Base-by-base conservation (phyloP, 2,329 filamentous ascomycete species). In the Pochonia chlamydosporia region DNA sequence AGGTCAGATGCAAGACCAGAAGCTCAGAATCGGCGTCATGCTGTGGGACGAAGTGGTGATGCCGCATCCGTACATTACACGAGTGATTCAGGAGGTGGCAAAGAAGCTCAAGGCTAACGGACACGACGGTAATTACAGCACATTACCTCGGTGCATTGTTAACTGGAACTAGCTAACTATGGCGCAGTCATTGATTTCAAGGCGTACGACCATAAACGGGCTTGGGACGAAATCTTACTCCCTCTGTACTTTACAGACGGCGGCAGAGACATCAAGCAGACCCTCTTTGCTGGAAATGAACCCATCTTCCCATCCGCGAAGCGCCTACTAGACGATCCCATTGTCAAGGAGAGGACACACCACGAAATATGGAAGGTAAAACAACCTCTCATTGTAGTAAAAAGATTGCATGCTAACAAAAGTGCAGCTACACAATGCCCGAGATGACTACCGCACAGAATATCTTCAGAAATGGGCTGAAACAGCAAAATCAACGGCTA, bases 191-290 rank as follows among this genome's bases (percentile, higher is more conserved):
- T 50, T 18, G 42, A 44, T 1, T 52, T 52, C 20, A 42, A 52
- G 25, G 42, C 50, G 6, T 42, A 50, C 18, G 26, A 52, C 13
- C 50, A 50, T 31, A 44, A 35, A 28, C 33, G 40, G 16, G 48
- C 50, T 8, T 52, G 50, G 50, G 46, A 50, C 25, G 65, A 80
- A 6, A 67, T 78, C 8, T 21, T 54, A 13, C 58, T 58, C 2
- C 52, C 54, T 1, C 56, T 81, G 1, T 84, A 84, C 59, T 85
- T 79, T 61, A 63, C 71, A 1, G 83, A 87, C 53, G 82, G 79
- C 25, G 82, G 73, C 1, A 63, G 68, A n/a, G 74, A 79, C 49
- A 75, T 76, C 25, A 61, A 63, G 1, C 69, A 67, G 2, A 69
- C 73, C 0, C 67, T 86, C 3, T 65, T 71, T 2, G 66, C 69